Evolutionary conservation across 2,329 filamentous ascomycete genomes (phyloP).

Genomic region (Trichophyton mentagrophytes): DNA sequence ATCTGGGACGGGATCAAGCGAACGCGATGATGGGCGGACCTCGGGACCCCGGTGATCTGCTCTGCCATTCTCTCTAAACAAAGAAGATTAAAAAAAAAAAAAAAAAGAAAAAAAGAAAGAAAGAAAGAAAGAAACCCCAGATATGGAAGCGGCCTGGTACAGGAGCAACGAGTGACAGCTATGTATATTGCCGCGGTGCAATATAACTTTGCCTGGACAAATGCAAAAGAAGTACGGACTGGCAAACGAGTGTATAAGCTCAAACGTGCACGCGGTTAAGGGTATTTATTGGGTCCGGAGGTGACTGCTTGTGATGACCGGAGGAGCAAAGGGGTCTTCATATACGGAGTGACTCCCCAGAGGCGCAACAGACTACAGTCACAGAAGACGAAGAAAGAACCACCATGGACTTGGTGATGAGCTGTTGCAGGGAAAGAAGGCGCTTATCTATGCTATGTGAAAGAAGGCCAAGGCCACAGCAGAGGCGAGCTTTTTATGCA

Average conservation of each 20-base stretch:
- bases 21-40: conserved; percentile 3
- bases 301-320: not conserved
- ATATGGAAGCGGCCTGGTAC: not conserved
- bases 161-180: not conserved
- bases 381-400: not conserved
- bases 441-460: not conserved
- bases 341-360: too few relatives aligned
- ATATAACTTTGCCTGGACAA: not conserved
- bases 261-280: not conserved
- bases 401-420: not conserved
- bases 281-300: not conserved
- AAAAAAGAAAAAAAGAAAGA: not conserved
- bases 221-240: not conserved
- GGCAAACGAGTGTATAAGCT: not conserved
- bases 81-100: not conserved
- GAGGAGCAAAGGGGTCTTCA: not conserved
- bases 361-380: not conserved
- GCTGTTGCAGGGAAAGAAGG: not conserved
- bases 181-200: not conserved
- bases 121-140: too few relatives aligned
- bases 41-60: not conserved
- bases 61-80: not conserved
- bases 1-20: conserved; percentile 11
- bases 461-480: not conserved
- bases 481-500: not conserved